Conservation (phyloP, 2,329 filamentous ascomycete genomes). For the Pestalotiopsis sp. region DNA sequence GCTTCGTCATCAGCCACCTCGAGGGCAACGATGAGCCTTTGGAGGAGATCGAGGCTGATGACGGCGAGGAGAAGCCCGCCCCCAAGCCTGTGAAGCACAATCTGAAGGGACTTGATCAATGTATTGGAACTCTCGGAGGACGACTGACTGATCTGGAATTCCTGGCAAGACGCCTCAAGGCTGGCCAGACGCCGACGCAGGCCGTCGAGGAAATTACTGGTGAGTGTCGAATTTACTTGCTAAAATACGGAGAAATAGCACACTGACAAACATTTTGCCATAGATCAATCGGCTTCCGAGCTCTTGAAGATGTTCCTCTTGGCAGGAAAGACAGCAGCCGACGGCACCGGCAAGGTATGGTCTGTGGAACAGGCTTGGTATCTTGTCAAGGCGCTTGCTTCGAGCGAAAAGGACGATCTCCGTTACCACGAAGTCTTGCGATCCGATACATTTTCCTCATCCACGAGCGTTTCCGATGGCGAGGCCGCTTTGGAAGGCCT, state of each 20-base stretch:
- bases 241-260: not conserved
- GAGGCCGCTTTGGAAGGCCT: constrained; percentile 78
- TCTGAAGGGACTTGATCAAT: constrained; percentile 73
- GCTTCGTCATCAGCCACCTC: constrained; percentile 84
- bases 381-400: constrained; percentile 75
- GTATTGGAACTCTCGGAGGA: constrained; percentile 81
- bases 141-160: constrained; percentile 95
- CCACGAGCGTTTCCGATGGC: constrained; percentile 56
- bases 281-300: constrained; percentile 84
- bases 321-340: constrained; percentile 52
- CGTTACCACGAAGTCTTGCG: constrained; percentile 86
- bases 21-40: constrained; percentile 45
- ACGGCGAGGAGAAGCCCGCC: constrained; percentile 21
- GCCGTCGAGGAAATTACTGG: constrained; percentile 75
- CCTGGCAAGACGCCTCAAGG: constrained; percentile 83
- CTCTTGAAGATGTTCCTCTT: constrained; percentile 92
- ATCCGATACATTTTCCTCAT: constrained; percentile 69
- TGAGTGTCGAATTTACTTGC: not conserved
- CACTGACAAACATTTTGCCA: constrained; percentile 26
- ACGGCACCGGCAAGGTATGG: constrained; percentile 60
- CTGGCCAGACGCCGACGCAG: constrained; percentile 77
- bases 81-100: constrained; percentile 37
- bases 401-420: constrained; percentile 56
- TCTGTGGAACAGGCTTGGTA: constrained; percentile 87
- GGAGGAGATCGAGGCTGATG: constrained; percentile 30